Evolutionary conservation across 352 stramenopile genomes (phyloP).

Genomic region (Pythium aristosporum): DNA sequence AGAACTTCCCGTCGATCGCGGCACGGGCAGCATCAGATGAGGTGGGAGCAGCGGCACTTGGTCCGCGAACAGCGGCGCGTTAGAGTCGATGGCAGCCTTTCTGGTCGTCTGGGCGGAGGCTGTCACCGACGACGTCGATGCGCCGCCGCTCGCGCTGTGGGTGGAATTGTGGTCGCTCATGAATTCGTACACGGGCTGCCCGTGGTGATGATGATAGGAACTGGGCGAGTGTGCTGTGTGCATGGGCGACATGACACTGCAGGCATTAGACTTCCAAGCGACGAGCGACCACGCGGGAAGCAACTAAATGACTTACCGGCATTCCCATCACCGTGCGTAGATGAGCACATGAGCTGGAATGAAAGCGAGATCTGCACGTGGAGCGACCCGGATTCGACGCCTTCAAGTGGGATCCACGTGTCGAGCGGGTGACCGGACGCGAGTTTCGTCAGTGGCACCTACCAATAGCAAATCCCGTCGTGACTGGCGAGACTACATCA

Average conservation of each 20-base stretch:
- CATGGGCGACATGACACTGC: slow-evolving; percentile 31
- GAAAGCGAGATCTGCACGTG: slow-evolving; percentile 65
- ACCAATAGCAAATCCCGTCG: neutral
- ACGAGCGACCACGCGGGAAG: neutral
- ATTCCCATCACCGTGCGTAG: slow-evolving; percentile 26
- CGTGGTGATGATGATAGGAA: slow-evolving; percentile 23
- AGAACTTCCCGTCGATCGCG: slow-evolving; percentile 64
- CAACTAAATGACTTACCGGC: neutral
- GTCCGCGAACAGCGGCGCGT: slow-evolving; percentile 10
- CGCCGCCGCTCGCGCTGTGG: neutral
- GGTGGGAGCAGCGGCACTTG: slow-evolving; percentile 22
- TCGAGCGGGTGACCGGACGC: slow-evolving; percentile 65
- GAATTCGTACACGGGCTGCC: slow-evolving; percentile 10
- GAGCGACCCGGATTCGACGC: slow-evolving; percentile 50
- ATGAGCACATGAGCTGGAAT: slow-evolving; percentile 82
- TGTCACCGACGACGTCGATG: neutral
- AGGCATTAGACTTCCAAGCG: slow-evolving; percentile 17
- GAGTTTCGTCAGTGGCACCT: slow-evolving; percentile 53
- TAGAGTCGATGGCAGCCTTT: neutral
- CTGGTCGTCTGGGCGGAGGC: neutral
- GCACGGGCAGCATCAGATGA: slow-evolving; percentile 34
- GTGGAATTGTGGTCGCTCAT: slow-evolving; percentile 13
- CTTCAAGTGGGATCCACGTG: slow-evolving; percentile 66
- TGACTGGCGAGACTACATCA: neutral
- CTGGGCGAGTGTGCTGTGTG: slow-evolving; percentile 34